Evolutionary conservation across 2,329 filamentous ascomycete genomes (phyloP).

Genomic region (Apiospora koreana): DNA sequence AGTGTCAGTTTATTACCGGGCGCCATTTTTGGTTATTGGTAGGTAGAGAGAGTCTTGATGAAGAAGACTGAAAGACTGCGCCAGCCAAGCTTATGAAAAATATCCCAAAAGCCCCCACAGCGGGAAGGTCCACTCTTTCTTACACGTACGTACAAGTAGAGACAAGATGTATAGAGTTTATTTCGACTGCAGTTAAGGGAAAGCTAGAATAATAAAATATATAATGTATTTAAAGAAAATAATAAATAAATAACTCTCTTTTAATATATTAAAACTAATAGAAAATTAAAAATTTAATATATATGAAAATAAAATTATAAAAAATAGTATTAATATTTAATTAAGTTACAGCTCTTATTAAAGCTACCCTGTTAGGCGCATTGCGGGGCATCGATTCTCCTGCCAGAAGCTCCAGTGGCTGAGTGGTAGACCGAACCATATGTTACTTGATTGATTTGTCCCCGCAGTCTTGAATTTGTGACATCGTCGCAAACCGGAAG

Average conservation of each 20-base stretch:
- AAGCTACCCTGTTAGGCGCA: not conserved
- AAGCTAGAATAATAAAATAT: no score
- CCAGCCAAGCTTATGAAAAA: not conserved
- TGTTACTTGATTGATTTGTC: not conserved
- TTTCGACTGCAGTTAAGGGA: not conserved
- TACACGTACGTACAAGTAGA: not conserved
- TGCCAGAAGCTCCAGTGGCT: not conserved
- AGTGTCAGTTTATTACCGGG: conserved; percentile 38
- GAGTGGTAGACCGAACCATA: not conserved
- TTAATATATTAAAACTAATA: no score
- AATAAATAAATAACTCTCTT: no score
- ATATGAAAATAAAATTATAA: no score
- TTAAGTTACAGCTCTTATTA: no score
- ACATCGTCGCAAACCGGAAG: not conserved
- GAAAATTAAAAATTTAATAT: no score
- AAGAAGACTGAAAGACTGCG: not conserved
- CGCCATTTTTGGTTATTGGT: not conserved
- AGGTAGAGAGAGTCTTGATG: not conserved
- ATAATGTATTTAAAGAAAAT: no score
- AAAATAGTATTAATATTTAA: no score
- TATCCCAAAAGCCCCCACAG: conserved; percentile 18
- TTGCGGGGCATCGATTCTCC: not conserved
- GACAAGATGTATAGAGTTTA: not conserved
- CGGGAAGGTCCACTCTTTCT: conserved; percentile 18
- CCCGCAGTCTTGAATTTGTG: conserved; percentile 3